Percentiles rank a stretch among this genome's conserved stretches.
Evolutionary conservation across 305 asterid species (phyloP).

Genomic region (Fraxinus dipetala): DNA sequence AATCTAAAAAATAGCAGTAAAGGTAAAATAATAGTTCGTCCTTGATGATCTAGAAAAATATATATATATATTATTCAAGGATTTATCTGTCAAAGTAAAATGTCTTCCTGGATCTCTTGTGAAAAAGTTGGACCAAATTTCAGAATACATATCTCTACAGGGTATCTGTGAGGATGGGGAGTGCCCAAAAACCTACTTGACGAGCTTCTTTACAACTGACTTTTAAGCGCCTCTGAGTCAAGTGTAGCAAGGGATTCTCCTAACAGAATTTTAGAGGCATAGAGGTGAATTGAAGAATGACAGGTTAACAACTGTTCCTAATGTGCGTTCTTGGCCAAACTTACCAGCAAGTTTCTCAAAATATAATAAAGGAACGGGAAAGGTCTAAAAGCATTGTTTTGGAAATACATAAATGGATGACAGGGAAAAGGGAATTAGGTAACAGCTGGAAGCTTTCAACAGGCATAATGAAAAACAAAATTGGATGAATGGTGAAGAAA

Average conservation of each 20-base stretch:
- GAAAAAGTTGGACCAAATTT: not conserved
- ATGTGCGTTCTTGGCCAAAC: not conserved
- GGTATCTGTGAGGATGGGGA: not conserved
- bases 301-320: not conserved
- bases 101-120: not conserved
- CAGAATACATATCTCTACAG: not conserved
- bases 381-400: not conserved
- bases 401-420: not conserved
- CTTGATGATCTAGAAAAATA: not conserved
- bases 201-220: not conserved
- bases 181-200: not conserved
- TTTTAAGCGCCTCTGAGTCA: not conserved
- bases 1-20: not conserved
- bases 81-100: not conserved
- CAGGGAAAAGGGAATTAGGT: not conserved
- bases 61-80: not conserved
- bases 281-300: not conserved
- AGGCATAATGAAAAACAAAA: not conserved
- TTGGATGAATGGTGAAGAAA: not conserved
- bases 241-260: not conserved
- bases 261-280: not conserved
- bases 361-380: not conserved
- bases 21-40: not conserved
- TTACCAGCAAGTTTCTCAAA: not conserved
- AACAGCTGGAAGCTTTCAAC: not conserved